Percentiles rank a stretch among this genome's conserved stretches.
Conservation (phyloP, 1,284 basidiomycete species). For the Crepidotus sp. region DNA sequence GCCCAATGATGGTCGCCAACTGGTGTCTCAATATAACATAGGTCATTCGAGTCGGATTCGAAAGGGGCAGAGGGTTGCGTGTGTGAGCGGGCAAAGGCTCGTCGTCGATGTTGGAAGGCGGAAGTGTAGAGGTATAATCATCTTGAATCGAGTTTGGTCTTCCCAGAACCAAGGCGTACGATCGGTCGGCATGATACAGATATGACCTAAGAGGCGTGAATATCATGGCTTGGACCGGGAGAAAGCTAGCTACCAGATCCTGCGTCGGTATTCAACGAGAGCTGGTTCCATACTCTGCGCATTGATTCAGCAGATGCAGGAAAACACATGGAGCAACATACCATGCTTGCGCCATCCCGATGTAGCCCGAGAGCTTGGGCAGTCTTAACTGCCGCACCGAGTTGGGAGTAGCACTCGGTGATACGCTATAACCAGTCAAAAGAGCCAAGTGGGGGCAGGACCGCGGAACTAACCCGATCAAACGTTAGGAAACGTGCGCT, state of each 20-base stretch:
- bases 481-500: constrained; percentile 88
- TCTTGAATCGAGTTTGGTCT: constrained; percentile 85
- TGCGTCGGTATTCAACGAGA: constrained; percentile 81
- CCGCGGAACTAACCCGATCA: too few relatives aligned
- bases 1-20: constrained; percentile 79
- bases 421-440: too few relatives aligned
- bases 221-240: constrained; percentile 4
- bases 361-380: constrained; percentile 92
- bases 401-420: constrained; percentile 92
- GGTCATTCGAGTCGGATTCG: constrained; percentile 74
- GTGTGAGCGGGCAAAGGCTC: constrained; percentile 37
- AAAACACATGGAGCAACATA: constrained; percentile 27
- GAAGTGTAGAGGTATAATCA: constrained; percentile 74
- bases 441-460: too few relatives aligned
- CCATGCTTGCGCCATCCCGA: constrained; percentile 82
- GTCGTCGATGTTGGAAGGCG: constrained; percentile 80
- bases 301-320: neutral
- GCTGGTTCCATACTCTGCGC: constrained; percentile 65
- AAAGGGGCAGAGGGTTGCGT: constrained; percentile 45
- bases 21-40: constrained; percentile 84
- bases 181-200: constrained; percentile 87
- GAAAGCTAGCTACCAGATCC: constrained; percentile 64
- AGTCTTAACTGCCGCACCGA: constrained; percentile 87
- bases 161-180: constrained; percentile 85
- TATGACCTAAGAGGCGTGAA: constrained; percentile 54